Conservation (phyloP, 495 filamentous ascomycete species). For the Niebla homalea region DNA sequence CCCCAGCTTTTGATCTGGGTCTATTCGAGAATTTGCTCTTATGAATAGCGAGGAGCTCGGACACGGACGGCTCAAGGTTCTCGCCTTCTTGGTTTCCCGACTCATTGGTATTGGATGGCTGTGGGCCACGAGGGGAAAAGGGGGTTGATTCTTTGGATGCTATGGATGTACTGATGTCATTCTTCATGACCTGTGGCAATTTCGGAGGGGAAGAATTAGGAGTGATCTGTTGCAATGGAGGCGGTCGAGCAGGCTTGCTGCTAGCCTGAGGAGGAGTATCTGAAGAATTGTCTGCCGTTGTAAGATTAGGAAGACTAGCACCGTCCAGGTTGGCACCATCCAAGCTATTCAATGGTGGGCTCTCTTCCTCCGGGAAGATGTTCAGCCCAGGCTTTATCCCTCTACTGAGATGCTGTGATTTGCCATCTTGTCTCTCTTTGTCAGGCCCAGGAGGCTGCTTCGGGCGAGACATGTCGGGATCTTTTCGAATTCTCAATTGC, state of each 20-base stretch:
- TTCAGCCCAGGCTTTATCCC: too few relatives aligned
- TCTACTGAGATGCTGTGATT: not conserved
- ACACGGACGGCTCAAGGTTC: constrained; percentile 17
- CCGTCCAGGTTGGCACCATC: too few relatives aligned
- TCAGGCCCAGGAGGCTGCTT: not conserved
- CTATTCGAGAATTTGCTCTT: constrained; percentile 11
- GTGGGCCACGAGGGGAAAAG: constrained; percentile 11
- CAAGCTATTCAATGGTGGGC: too few relatives aligned
- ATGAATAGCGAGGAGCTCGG: constrained; percentile 26
- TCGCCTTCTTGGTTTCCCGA: constrained; percentile 1
- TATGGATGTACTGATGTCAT: not conserved
- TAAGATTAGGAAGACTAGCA: too few relatives aligned
- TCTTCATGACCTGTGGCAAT: constrained; percentile 7
- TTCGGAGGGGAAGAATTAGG: constrained; percentile 21
- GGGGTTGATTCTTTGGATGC: constrained; percentile 21
- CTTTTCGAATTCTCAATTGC: not conserved
- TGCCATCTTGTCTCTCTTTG: not conserved
- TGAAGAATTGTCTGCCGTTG: constrained; percentile 1
- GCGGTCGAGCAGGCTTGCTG: not conserved
- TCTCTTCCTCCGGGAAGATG: too few relatives aligned
- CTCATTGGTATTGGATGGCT: not conserved
- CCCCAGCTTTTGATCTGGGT: constrained; percentile 4
- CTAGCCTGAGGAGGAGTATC: not conserved
- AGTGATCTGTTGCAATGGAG: constrained; percentile 19
- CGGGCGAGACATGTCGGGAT: not conserved